Percentiles rank a stretch among this genome's conserved stretches.
Evolutionary conservation across 768 basidiomycete genomes (phyloP).

Genomic region (Lactifluus hygrophoroides): DNA sequence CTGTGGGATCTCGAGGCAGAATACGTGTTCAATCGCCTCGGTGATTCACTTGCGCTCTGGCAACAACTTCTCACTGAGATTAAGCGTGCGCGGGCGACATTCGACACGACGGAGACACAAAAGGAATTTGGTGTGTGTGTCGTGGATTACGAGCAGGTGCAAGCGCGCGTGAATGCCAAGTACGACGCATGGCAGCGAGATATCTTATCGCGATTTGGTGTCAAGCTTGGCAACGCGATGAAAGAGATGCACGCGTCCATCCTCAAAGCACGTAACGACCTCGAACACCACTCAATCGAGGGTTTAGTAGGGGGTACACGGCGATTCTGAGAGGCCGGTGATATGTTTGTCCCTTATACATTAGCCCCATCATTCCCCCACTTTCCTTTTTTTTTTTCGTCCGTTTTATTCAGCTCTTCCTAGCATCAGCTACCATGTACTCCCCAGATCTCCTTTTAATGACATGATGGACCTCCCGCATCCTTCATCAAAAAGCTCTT

Average conservation of each 20-base stretch:
- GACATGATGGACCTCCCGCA: conserved; percentile 3
- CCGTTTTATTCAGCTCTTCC: neutral
- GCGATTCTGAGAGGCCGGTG: conserved; percentile 37
- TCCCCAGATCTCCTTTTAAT: conserved; percentile 18
- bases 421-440: conserved; percentile 14
- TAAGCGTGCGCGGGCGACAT: conserved; percentile 92
- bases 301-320: conserved; percentile 55
- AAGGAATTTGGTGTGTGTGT: conserved; percentile 89
- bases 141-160: conserved; percentile 97
- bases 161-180: conserved; percentile 94
- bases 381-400: neutral
- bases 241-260: conserved; percentile 96
- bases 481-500: no score
- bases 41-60: conserved; percentile 90
- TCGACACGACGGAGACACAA: conserved; percentile 92
- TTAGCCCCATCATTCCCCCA: neutral
- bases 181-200: conserved; percentile 98
- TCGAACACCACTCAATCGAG: conserved; percentile 95
- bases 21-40: conserved; percentile 91
- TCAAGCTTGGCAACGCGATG: conserved; percentile 90
- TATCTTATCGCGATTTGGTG: conserved; percentile 84
- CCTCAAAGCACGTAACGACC: conserved; percentile 86
- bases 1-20: conserved; percentile 98
- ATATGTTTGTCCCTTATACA: neutral
- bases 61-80: conserved; percentile 94